These are phyloP conservation scores for Piper longum DNA, from an alignment of 164 flowering plant species.

Conservation along the genomic window DNA sequence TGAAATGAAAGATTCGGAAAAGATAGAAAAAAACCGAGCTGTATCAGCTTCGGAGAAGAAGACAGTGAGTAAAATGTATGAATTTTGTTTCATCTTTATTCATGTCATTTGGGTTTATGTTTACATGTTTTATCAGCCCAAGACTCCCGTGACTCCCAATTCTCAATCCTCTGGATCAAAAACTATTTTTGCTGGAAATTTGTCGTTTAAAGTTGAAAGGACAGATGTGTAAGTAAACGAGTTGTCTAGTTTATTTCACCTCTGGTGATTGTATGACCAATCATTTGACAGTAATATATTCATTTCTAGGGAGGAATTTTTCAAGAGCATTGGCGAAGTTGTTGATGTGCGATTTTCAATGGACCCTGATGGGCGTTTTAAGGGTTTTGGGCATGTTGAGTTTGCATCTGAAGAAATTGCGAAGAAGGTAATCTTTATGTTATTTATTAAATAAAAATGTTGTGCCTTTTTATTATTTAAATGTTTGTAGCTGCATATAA, in stretches of 20 bases:
- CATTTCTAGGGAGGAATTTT: constrained; percentile 44
- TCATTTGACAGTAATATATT: too few relatives aligned
- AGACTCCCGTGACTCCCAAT: constrained; percentile 46
- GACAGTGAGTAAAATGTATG: constrained; percentile 12
- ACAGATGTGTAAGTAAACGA: constrained; percentile 49
- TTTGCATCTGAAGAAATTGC: constrained; percentile 60
- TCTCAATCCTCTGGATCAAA: constrained; percentile 30
- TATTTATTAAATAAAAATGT: too few relatives aligned
- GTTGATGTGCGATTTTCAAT: constrained; percentile 51
- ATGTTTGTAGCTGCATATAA: too few relatives aligned
- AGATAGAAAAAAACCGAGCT: constrained; percentile 3
- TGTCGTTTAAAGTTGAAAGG: constrained; percentile 35
- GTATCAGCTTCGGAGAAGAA: constrained; percentile 18
- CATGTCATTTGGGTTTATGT: not conserved
- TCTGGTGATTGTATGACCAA: not conserved
- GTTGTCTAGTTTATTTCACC: not conserved
- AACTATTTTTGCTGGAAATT: constrained; percentile 69
- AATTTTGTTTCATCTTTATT: not conserved
- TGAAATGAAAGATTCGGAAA: constrained; percentile 46
- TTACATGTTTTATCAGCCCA: constrained; percentile 20
- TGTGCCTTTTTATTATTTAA: too few relatives aligned
- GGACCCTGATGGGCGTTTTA: constrained; percentile 37
- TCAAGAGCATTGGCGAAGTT: constrained; percentile 54
- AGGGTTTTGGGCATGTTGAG: constrained; percentile 91
- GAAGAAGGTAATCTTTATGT: not conserved